Evolutionary conservation across 2,329 filamentous ascomycete genomes (phyloP).

Genomic region (Purpureocillium takamizusanense): DNA sequence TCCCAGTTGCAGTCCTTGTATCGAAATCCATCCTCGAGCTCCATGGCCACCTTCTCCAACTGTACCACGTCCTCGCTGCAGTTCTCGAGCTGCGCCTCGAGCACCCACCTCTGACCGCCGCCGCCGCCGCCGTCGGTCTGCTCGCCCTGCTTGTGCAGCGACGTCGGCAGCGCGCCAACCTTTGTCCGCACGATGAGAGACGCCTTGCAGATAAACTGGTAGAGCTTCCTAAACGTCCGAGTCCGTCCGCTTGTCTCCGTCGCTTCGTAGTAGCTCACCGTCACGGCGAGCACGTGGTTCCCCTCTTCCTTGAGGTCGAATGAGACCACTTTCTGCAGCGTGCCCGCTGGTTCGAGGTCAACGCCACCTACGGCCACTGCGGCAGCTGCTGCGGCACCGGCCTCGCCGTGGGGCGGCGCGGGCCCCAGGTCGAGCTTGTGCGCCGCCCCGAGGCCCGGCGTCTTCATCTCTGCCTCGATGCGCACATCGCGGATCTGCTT

Average conservation of each 20-base stretch:
- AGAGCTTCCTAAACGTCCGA: slow-evolving; percentile 86
- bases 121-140: slow-evolving; percentile 14
- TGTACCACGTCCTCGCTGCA: slow-evolving; percentile 76
- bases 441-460: slow-evolving; percentile 51
- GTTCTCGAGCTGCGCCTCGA: slow-evolving; percentile 95
- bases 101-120: slow-evolving; percentile 48
- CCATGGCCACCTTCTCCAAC: slow-evolving; percentile 57
- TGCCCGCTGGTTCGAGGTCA: slow-evolving; percentile 53
- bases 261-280: slow-evolving; percentile 88
- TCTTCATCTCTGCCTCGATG: slow-evolving; percentile 92
- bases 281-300: slow-evolving; percentile 86
- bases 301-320: slow-evolving; percentile 93
- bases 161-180: slow-evolving; percentile 49
- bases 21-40: slow-evolving; percentile 40
- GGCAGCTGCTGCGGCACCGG: slow-evolving; percentile 3
- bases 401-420: background rate
- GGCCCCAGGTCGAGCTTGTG: slow-evolving; percentile 57
- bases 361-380: slow-evolving; percentile 8
- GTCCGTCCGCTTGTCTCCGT: slow-evolving; percentile 60
- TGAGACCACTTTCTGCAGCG: slow-evolving; percentile 70
- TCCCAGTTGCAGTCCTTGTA: slow-evolving; percentile 52
- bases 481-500: slow-evolving; percentile 64
- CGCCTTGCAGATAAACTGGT: slow-evolving; percentile 91
- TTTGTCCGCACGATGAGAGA: slow-evolving; percentile 89
- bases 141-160: slow-evolving; percentile 11